Base-by-base conservation (phyloP, 2,329 filamentous ascomycete genomes). In the Penicillium sp. region DNA sequence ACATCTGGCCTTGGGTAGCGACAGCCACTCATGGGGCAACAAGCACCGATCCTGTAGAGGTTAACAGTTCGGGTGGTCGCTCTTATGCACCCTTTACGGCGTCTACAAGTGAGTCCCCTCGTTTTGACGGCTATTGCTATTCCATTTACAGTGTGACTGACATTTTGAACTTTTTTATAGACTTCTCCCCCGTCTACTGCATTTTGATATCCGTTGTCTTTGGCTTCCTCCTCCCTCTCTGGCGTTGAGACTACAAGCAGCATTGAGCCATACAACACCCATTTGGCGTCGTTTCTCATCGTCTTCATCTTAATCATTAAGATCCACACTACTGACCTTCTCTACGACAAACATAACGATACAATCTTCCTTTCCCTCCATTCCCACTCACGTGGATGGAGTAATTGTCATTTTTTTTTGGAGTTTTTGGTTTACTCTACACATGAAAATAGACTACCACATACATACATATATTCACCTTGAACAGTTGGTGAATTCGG, bases 11-110 rank as follows among this genome's bases (percentile, higher is more conserved):
- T 21, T 91, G 87, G 87, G 82, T 85, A 28, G 78, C 80, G 47
- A 75, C 74, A 14, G 63, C 69, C 55, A 75, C 82, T 56, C 40
- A 23, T 43, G 40, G 40, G 7, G 40, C 40, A 12, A 20, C 40
- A 12, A 43, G 40, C 40, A 43, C 40, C 18, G n/a, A 43, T 43
- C 20, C 40, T 11, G 90, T 89, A 59, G 96, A 90, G 90, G 82
- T 86, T 60, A 89, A 94, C 74, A 90, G 86, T 51, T 79, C 85
- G 60, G 83, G 85, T 64, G 90, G 85, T 64, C 90, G 90, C 69
- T 85, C 94, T 66, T 80, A 91, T 67, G 89, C 89, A 68, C 82
- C 85, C 63, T 83, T 81, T 74, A 83, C 84, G 76, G 84, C 83
- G 67, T 79, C 81, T 77, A 82, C 85, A 77, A 83, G 83, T 86